Conservation (phyloP, 805 yeast genomes). For the Ogataea methanolica region DNA sequence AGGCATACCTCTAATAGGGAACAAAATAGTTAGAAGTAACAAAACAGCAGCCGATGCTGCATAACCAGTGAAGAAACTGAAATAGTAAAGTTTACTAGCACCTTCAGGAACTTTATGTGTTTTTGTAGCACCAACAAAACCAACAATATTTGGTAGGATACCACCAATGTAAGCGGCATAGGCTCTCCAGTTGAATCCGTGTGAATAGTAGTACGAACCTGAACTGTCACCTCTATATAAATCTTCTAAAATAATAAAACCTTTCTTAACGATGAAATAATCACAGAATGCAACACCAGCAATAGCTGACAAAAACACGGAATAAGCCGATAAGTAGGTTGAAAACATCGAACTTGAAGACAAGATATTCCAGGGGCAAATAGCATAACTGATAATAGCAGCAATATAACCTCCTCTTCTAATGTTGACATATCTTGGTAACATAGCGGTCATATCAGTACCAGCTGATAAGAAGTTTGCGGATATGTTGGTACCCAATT, state of each 20-base stretch:
- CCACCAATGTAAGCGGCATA: slow-evolving; percentile 76
- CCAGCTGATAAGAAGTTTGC: slow-evolving; percentile 71
- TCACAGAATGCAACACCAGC: slow-evolving; percentile 74
- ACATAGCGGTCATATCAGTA: slow-evolving; percentile 63
- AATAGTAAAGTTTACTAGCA: slow-evolving; percentile 66
- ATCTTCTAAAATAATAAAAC: slow-evolving; percentile 58
- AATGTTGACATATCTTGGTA: slow-evolving; percentile 63
- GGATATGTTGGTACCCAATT: slow-evolving; percentile 72
- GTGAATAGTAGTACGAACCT: slow-evolving; percentile 54
- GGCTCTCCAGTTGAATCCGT: slow-evolving; percentile 82
- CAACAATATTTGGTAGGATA: slow-evolving; percentile 77
- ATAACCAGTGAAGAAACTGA: slow-evolving; percentile 78
- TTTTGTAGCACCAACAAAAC: slow-evolving; percentile 81
- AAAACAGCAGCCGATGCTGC: slow-evolving; percentile 52
- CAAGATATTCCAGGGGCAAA: slow-evolving; percentile 82
- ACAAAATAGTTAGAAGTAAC: slow-evolving; percentile 44
- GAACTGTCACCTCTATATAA: slow-evolving; percentile 48
- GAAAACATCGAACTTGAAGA: slow-evolving; percentile 69
- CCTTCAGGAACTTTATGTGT: slow-evolving; percentile 68
- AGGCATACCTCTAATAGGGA: slow-evolving; percentile 47
- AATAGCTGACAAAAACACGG: slow-evolving; percentile 78
- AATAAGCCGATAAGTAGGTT: slow-evolving; percentile 73
- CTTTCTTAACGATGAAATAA: slow-evolving; percentile 70
- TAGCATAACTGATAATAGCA: slow-evolving; percentile 63
- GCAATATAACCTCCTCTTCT: slow-evolving; percentile 79